Conservation (phyloP, 2,329 filamentous ascomycete species). For the Hymenotorrendiella dingleyae region DNA sequence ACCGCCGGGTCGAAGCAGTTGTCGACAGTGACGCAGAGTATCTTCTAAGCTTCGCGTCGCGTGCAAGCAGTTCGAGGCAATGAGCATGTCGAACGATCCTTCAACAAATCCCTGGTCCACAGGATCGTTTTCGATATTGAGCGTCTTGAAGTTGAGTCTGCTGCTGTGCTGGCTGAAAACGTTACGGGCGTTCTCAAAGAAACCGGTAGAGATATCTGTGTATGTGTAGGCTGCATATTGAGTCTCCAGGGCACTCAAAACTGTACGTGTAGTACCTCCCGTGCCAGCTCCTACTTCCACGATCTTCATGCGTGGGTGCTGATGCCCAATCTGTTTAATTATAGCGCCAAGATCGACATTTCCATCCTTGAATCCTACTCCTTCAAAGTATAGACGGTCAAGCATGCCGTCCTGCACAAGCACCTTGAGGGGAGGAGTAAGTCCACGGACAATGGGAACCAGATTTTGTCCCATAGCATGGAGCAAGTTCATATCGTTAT, state of each 20-base stretch:
- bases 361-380: conserved; percentile 72
- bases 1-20: conserved; percentile 39
- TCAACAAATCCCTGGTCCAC: conserved; percentile 30
- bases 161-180: conserved; percentile 20
- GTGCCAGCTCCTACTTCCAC: conserved; percentile 32
- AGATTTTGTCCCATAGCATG: conserved; percentile 7
- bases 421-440: conserved; percentile 3
- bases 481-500: neutral
- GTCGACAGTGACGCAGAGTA: conserved; percentile 30
- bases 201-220: conserved; percentile 39
- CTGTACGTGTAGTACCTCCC: conserved; percentile 9
- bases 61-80: conserved; percentile 36
- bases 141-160: conserved; percentile 29
- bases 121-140: conserved; percentile 30
- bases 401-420: conserved; percentile 7
- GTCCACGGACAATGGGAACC: conserved; percentile 1
- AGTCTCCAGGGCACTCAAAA: conserved; percentile 31
- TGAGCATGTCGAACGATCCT: conserved; percentile 33
- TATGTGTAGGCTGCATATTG: conserved; percentile 37
- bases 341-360: conserved; percentile 76
- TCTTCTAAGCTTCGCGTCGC: conserved; percentile 30
- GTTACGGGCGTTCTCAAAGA: conserved; percentile 34
- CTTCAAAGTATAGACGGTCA: conserved; percentile 35
- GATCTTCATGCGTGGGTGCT: conserved; percentile 32
- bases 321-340: conserved; percentile 42